phyloP scores from a whole-genome alignment of 495 filamentous ascomycete genomes.

The Penicillium daleae region DNA sequence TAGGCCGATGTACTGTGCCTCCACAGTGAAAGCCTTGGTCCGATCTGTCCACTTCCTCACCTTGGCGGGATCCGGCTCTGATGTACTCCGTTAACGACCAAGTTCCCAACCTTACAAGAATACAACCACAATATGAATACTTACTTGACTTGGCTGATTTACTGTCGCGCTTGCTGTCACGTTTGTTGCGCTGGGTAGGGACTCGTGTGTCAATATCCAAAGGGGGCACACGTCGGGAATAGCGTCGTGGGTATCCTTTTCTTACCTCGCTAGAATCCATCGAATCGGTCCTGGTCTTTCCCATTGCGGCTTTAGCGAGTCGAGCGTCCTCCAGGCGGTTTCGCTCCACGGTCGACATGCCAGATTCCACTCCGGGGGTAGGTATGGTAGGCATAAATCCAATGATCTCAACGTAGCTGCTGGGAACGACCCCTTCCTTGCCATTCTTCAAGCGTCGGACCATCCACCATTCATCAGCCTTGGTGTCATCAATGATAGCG shows the following conservation, averaged over 20 bases:
- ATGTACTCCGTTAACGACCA: conserved; percentile 21
- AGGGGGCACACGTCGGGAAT: background rate
- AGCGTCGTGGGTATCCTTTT: background rate
- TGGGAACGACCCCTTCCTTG: conserved; percentile 96
- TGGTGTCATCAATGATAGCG: conserved; percentile 81
- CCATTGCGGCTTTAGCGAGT: conserved; percentile 73
- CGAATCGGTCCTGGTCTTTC: conserved; percentile 59
- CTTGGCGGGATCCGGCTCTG: conserved; percentile 84
- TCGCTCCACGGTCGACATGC: conserved; percentile 73
- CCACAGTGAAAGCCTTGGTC: conserved; percentile 93
- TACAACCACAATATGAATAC: conserved; percentile 33
- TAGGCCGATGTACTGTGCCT: conserved; percentile 93
- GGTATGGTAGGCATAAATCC: conserved; percentile 58
- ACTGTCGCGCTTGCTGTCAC: conserved; percentile 63
- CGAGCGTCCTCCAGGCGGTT: conserved; percentile 84
- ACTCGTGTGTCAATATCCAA: conserved; percentile 3
- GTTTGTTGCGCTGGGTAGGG: conserved; percentile 68
- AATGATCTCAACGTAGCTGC: conserved; percentile 89
- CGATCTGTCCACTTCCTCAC: conserved; percentile 93
- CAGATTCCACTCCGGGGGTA: conserved; percentile 62
- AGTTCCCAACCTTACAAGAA: background rate
- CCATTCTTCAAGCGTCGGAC: conserved; percentile 87
- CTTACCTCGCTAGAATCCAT: conserved; percentile 70
- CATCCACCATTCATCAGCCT: conserved; percentile 98
- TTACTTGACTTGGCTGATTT: conserved; percentile 68